Evolutionary conservation across 306 rosid genomes (phyloP), one percentile per base, ranked within the genome.

Genomic region (Fragaria vesca): DNA sequence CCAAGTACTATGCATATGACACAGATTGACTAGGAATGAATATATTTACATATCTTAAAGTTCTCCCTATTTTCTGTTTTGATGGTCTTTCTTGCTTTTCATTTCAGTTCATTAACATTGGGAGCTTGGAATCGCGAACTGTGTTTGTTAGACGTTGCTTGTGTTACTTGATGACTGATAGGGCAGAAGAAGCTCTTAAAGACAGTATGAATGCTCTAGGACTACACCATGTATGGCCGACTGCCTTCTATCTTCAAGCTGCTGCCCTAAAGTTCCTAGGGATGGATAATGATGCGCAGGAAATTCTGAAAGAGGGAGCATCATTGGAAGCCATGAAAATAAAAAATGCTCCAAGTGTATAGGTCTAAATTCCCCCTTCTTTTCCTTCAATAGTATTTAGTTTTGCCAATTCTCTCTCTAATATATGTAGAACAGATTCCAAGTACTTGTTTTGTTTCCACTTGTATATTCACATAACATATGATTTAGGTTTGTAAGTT

Each of bases 201-300:
- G 99, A 95, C 73, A 93, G 97, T 2, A 93, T 89, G 97, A 92
- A 84, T 81, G 96, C 97, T 73, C 97, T 93, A 63, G 89, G 84
- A 16, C 75, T 89, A 45, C 78, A 88, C 62, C 91, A 93, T 0
- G 83, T 89, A 4, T 93, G 97, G 99, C 88, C 90, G 0, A 91
- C 93, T 65, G 90, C 97, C 60, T 87, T 91, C 83, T 95, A 93
- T 87, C 99, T 95, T 79, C 97, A 95, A 86, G 94, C 91, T 12
- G 96, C 93, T 40, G 89, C 99, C 20, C 91, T 90, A 55, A 88
- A 84, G 82, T 83, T 85, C 89, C 97, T 95, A 78, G 99, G 97
- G 71, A 91, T 91, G 99, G 93, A 89, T 76, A 84, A 88, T 66
- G 97, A 95, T 71, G 99, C 96, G 9, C 86, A 84, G 68, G 96